Evolutionary conservation across 2,329 filamentous ascomycete species (phyloP), one percentile per base, ranked within the genome.

Genomic region (Aspergillus ochraceus): DNA sequence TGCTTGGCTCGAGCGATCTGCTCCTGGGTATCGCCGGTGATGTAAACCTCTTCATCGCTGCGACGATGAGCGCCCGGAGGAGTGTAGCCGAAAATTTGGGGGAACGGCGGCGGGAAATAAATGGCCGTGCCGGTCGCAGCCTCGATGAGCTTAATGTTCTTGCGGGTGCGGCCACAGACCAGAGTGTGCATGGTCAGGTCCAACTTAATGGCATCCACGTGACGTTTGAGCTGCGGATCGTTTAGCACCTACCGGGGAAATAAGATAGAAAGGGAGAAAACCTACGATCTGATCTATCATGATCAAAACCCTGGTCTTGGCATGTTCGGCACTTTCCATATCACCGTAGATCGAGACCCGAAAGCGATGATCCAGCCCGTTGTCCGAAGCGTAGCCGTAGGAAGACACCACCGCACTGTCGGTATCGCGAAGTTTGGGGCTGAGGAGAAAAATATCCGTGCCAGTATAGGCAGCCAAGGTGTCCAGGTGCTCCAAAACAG

Each of bases 71-170:
- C 92, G 65, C 90, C 91, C 8, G 87, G 87, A 1, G 94, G 93
- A 55, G 88, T 91, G 75, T 97, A 99, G 60, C 91, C 90, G 72
- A 95, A 97, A 65, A 97, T 88, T 60, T 90, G 88, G 14, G 94
- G 93, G 74, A 98, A 98, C 0, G 94, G 90, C 8, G 93, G 92
- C 29, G 95, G 95, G 73, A 99, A 98, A 79, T 99, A 99, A 70
- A 99, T 98, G 64, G 95, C 94, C 9, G 95, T 98, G 70, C 93
- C 92, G 14, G 95, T 98, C 29, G 90, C 88, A 14, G 95, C 96
- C 77, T 99, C 95, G 71, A 99, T 97, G 70, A 95, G 81, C 81
- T 98, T 98, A 80, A 99, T 97, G 75, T 97, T 97, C 81, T 97
- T 96, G 68, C 95, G 87, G 68, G 93, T 94, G 52, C 95, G 90